Conservation (phyloP, 768 basidiomycete species). For the Macrolepiota dolichaula region DNA sequence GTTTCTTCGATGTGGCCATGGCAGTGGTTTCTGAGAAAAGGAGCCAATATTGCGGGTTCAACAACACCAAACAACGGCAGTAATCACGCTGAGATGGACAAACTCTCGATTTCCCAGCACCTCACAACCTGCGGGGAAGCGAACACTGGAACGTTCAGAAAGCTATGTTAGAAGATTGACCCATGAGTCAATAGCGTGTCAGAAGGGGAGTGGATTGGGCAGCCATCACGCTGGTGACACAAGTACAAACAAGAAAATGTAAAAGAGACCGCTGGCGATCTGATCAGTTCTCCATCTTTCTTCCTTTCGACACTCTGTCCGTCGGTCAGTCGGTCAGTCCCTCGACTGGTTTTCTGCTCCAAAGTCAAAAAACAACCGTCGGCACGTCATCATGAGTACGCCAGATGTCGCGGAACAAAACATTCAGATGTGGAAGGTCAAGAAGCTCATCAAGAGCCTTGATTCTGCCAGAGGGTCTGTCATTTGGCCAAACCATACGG, state of each 20-base stretch:
- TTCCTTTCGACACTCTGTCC: conserved; percentile 20
- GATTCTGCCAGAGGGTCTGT: conserved; percentile 85
- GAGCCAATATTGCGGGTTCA: neutral
- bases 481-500: conserved; percentile 6
- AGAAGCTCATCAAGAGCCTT: conserved; percentile 98
- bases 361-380: conserved; percentile 18
- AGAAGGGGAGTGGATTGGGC: neutral
- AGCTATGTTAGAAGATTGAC: neutral
- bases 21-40: neutral
- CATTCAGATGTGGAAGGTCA: conserved; percentile 98
- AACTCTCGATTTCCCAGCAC: neutral
- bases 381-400: conserved; percentile 67
- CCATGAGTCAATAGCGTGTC: conserved; percentile 1
- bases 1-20: conserved; percentile 4
- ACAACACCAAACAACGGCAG: neutral
- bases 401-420: conserved; percentile 84
- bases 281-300: conserved; percentile 21
- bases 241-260: conserved; percentile 32
- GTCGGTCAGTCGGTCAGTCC: conserved; percentile 19
- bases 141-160: neutral
- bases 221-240: conserved; percentile 16
- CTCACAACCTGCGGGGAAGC: neutral
- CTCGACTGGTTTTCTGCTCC: conserved; percentile 27
- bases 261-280: conserved; percentile 18
- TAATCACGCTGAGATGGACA: neutral